A percentile compares a stretch with the other conserved stretches of the same genome.
Evolutionary conservation across 768 basidiomycete species (phyloP).

Genomic region (Termitomyces sp.): DNA sequence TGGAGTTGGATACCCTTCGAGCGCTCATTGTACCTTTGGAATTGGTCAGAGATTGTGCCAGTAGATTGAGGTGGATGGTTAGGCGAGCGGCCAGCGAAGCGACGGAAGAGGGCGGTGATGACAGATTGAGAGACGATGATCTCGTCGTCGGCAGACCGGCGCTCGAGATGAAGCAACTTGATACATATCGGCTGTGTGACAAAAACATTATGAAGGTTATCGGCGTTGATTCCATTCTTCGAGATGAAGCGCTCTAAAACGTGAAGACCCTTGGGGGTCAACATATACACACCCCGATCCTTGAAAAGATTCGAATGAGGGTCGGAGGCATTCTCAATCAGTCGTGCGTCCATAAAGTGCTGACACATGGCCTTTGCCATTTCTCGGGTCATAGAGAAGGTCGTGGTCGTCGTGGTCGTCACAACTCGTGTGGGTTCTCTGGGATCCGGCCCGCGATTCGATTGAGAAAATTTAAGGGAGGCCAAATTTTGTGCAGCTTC

Average conservation of each 20-base stretch:
- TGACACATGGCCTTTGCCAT: slow-evolving; percentile 99
- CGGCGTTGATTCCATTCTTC: slow-evolving; percentile 97
- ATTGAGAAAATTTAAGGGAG: slow-evolving; percentile 97
- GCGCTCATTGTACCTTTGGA: slow-evolving; percentile 76
- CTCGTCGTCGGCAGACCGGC: slow-evolving; percentile 91
- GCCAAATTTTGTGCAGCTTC: slow-evolving; percentile 93
- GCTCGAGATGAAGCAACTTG: slow-evolving; percentile 95
- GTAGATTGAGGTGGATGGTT: slow-evolving; percentile 63
- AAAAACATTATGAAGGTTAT: slow-evolving; percentile 89
- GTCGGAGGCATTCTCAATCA: slow-evolving; percentile 96
- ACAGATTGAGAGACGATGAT: slow-evolving; percentile 94
- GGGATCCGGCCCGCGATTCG: slow-evolving; percentile 97
- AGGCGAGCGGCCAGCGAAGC: slow-evolving; percentile 87
- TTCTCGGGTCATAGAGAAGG: slow-evolving; percentile 99
- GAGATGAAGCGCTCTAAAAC: slow-evolving; percentile 99
- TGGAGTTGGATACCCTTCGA: slow-evolving; percentile 70
- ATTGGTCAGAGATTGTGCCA: slow-evolving; percentile 50
- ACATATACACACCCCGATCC: slow-evolving; percentile 92
- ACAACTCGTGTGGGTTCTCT: slow-evolving; percentile 97
- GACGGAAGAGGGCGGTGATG: slow-evolving; percentile 91
- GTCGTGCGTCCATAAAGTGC: slow-evolving; percentile 98
- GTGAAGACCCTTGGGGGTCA: slow-evolving; percentile 97
- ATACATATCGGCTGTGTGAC: slow-evolving; percentile 93
- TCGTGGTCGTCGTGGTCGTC: slow-evolving; percentile 98
- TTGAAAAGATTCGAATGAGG: slow-evolving; percentile 89